A percentile compares a stretch with the other conserved stretches of the same genome.
Conservation (phyloP, 129 eudicot genomes). For the Erigeron canadensis region DNA sequence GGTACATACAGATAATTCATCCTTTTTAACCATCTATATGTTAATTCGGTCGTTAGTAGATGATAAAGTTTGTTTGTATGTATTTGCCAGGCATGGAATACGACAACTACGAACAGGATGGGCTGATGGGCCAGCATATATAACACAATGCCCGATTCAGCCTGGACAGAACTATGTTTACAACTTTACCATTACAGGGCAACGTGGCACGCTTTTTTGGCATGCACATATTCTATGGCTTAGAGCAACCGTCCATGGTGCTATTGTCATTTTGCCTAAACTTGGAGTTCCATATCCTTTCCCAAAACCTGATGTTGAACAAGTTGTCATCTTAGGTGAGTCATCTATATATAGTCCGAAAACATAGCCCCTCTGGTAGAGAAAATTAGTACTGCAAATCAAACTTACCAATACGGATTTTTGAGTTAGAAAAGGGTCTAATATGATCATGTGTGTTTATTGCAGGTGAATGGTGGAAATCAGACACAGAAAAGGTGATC, state of each 20-base stretch:
- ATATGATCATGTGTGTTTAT: slow-evolving; percentile 3
- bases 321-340: slow-evolving; percentile 65
- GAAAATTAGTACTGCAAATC: background rate
- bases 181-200: slow-evolving; percentile 74
- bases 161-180: slow-evolving; percentile 69
- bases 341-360: background rate
- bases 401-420: background rate
- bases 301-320: slow-evolving; percentile 72
- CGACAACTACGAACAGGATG: slow-evolving; percentile 86
- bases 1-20: slow-evolving; percentile 41
- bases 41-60: background rate
- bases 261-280: slow-evolving; percentile 66
- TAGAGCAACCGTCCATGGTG: slow-evolving; percentile 82
- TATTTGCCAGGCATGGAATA: slow-evolving; percentile 64
- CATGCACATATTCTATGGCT: slow-evolving; percentile 89
- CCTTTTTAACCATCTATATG: background rate
- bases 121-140: slow-evolving; percentile 90
- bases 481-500: slow-evolving; percentile 71
- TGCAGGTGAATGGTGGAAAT: slow-evolving; percentile 91
- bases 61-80: background rate
- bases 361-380: background rate
- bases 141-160: slow-evolving; percentile 82
- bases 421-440: background rate
- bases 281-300: slow-evolving; percentile 79
- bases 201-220: slow-evolving; percentile 82